A percentile compares a stretch with the other conserved stretches of the same genome.
Evolutionary conservation across 139 green algal genomes (phyloP).

Genomic region (Tetraselmis striata): DNA sequence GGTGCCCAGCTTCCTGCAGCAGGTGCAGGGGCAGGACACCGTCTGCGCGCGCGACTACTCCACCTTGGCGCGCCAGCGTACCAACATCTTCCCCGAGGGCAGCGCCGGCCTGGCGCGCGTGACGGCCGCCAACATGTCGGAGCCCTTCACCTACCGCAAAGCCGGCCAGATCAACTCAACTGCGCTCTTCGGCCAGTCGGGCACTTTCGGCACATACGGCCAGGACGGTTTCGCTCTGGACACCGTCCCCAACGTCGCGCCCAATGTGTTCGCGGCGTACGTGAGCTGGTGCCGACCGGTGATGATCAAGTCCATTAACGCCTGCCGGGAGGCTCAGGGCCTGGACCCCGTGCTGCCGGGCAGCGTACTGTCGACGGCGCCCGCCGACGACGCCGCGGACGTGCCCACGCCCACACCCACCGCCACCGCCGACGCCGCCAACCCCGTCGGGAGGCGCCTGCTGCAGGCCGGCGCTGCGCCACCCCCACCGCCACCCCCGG

Average conservation of each 20-base stretch:
- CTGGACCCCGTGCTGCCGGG: not conserved
- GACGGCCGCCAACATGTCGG: not conserved
- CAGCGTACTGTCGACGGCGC: too few relatives aligned
- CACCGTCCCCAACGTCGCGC: constrained; percentile 25
- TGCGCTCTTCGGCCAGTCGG: not conserved
- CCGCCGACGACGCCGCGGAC: not conserved
- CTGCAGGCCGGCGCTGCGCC: not conserved
- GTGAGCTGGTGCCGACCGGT: constrained; percentile 11
- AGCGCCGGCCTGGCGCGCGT: not conserved
- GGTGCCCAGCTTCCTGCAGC: not conserved
- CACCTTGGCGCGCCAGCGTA: not conserved
- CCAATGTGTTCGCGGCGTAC: constrained; percentile 1
- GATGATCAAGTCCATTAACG: constrained; percentile 8
- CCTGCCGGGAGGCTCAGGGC: not conserved
- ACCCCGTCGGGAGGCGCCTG: too few relatives aligned
- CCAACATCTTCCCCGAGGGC: not conserved
- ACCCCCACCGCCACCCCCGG: too few relatives aligned
- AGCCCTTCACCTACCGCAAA: constrained; percentile 16
- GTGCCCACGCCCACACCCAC: not conserved
- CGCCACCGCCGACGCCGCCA: not conserved
- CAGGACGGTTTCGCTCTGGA: constrained; percentile 28
- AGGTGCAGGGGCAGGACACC: constrained; percentile 12
- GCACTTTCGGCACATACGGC: constrained; percentile 3
- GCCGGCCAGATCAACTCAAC: constrained; percentile 14
- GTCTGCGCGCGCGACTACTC: constrained; percentile 6